Evolutionary conservation across 352 stramenopile species (phyloP).

Genomic region (Phytophthora europaea): DNA sequence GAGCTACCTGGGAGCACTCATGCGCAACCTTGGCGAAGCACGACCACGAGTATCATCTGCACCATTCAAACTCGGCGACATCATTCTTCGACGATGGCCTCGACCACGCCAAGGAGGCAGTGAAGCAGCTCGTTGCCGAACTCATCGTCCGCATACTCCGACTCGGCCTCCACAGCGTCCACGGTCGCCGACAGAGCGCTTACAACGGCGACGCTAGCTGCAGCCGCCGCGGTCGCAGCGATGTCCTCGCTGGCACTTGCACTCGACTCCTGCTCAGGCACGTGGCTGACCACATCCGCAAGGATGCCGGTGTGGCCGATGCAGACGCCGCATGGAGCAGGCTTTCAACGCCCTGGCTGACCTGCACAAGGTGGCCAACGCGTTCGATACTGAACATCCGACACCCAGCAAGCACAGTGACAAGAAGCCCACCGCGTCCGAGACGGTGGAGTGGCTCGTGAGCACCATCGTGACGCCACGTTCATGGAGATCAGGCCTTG

Average conservation of each 20-base stretch:
- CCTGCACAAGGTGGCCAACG: slow-evolving; percentile 38
- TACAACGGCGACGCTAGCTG: too few species aligned
- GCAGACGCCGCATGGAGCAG: slow-evolving; percentile 34
- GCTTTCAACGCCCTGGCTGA: slow-evolving; percentile 38
- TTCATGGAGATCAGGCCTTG: slow-evolving; percentile 15
- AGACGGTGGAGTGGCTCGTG: slow-evolving; percentile 42
- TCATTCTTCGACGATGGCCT: slow-evolving; percentile 39
- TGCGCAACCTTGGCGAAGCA: slow-evolving; percentile 31
- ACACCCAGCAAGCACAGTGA: slow-evolving; percentile 15
- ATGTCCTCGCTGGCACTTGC: too few species aligned
- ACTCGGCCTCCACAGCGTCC: too few species aligned
- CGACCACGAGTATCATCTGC: slow-evolving; percentile 38
- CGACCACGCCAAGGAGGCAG: slow-evolving; percentile 40
- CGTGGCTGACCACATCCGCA: slow-evolving; percentile 28
- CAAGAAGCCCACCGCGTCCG: slow-evolving; percentile 34
- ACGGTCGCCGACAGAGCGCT: too few species aligned
- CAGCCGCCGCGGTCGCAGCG: too few species aligned
- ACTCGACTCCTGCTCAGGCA: too few species aligned
- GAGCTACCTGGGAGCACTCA: slow-evolving; percentile 35
- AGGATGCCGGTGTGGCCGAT: slow-evolving; percentile 20
- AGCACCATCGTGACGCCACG: slow-evolving; percentile 35
- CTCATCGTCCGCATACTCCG: too few species aligned
- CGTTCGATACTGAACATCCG: slow-evolving; percentile 32
- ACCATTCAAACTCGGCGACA: slow-evolving; percentile 29
- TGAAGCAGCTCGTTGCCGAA: too few species aligned